Percentiles rank a stretch among this genome's conserved stretches.
Conservation (phyloP, 2,329 filamentous ascomycete species). For the Curvularia spicifera region DNA sequence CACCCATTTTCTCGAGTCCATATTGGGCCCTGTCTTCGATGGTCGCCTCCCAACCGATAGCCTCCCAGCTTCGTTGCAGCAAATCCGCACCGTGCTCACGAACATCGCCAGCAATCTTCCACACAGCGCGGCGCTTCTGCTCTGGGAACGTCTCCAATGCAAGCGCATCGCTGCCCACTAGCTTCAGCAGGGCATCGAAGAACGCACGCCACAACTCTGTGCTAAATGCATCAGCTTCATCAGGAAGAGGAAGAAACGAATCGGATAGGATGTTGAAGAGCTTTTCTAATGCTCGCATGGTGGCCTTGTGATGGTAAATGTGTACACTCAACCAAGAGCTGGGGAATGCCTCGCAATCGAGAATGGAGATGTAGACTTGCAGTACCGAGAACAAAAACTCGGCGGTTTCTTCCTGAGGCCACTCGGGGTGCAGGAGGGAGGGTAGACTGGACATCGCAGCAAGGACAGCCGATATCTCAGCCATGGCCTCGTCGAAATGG, state of each 20-base stretch:
- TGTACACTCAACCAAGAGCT: slow-evolving; percentile 88
- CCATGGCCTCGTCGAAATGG: slow-evolving; percentile 82
- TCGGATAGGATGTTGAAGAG: slow-evolving; percentile 81
- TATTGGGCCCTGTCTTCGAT: slow-evolving; percentile 79
- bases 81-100: slow-evolving; percentile 89
- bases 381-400: slow-evolving; percentile 79
- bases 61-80: slow-evolving; percentile 85
- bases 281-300: slow-evolving; percentile 84
- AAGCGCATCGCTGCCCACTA: slow-evolving; percentile 86
- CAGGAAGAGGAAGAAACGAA: slow-evolving; percentile 82
- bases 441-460: slow-evolving; percentile 79
- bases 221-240: slow-evolving; percentile 90
- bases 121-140: slow-evolving; percentile 93
- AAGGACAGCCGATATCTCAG: slow-evolving; percentile 87
- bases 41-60: slow-evolving; percentile 93
- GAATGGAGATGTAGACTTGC: slow-evolving; percentile 84
- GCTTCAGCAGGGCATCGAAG: slow-evolving; percentile 85
- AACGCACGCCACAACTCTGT: slow-evolving; percentile 94
- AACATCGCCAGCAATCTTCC: slow-evolving; percentile 98
- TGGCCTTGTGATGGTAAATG: slow-evolving; percentile 90
- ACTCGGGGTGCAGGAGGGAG: slow-evolving; percentile 75
- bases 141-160: slow-evolving; percentile 96
- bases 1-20: slow-evolving; percentile 82
- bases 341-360: slow-evolving; percentile 89
- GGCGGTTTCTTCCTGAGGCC: slow-evolving; percentile 75